Evolutionary conservation across 2,329 filamentous ascomycete species (phyloP).

Genomic region (Diaporthe capsici): DNA sequence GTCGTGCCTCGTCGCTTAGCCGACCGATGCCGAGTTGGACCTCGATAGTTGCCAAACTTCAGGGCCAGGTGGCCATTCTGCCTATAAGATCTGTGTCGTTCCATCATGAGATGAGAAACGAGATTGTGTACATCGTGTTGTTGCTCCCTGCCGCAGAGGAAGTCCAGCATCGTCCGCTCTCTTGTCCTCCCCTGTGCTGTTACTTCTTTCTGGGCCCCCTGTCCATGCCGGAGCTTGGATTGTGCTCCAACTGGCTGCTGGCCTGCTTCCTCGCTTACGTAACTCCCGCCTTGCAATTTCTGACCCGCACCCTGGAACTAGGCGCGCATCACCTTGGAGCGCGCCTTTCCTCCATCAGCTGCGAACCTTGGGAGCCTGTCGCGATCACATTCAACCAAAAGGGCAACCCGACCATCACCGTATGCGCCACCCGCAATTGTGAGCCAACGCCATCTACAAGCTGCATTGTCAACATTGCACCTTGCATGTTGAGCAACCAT

Average conservation of each 20-base stretch:
- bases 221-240: not conserved
- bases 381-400: slow-evolving; percentile 26
- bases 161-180: not conserved
- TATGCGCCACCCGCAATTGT: slow-evolving; percentile 38
- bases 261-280: slow-evolving; percentile 26
- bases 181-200: not conserved
- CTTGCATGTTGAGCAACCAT: not conserved
- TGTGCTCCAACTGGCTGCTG: not conserved
- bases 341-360: slow-evolving; percentile 33
- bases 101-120: not conserved
- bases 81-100: slow-evolving; percentile 3
- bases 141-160: too few relatives aligned
- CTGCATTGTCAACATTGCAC: not conserved
- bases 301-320: slow-evolving; percentile 22
- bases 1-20: slow-evolving; percentile 5
- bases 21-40: slow-evolving; percentile 14
- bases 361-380: slow-evolving; percentile 21
- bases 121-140: not conserved
- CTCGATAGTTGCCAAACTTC: not conserved
- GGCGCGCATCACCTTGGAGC: slow-evolving; percentile 28
- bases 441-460: slow-evolving; percentile 29
- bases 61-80: not conserved
- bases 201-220: not conserved
- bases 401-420: slow-evolving; percentile 25
- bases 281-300: slow-evolving; percentile 29